phyloP scores from a whole-genome alignment of 306 rosid genomes.

The Cicer pinnatifidum region DNA sequence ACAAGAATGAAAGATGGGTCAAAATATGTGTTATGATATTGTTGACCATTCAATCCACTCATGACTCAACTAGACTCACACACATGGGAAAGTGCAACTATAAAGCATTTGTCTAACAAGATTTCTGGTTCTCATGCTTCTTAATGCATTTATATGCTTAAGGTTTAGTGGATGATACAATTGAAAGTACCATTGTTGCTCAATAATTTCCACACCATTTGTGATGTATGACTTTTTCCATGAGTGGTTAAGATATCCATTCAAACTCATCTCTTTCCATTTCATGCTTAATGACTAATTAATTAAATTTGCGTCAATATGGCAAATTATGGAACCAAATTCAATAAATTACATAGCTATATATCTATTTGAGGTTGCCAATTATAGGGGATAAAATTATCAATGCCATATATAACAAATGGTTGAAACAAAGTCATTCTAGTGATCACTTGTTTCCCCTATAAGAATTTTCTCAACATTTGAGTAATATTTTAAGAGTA shows the following conservation, averaged over 20 bases:
- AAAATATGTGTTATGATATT: slow-evolving; percentile 63
- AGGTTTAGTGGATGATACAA: slow-evolving; percentile 62
- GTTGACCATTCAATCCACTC: slow-evolving; percentile 82
- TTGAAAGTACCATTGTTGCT: slow-evolving; percentile 57
- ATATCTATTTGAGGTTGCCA: not conserved
- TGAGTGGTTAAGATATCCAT: slow-evolving; percentile 30
- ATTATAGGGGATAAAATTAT: not conserved
- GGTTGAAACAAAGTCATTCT: not conserved
- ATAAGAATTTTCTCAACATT: too few species aligned
- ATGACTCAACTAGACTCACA: slow-evolving; percentile 45
- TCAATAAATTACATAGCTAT: not conserved
- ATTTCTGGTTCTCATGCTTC: slow-evolving; percentile 44
- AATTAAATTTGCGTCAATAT: not conserved
- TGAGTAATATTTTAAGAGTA: too few species aligned
- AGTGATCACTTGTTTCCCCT: not conserved
- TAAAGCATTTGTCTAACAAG: slow-evolving; percentile 40
- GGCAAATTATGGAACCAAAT: not conserved
- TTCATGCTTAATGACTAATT: not conserved
- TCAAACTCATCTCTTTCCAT: not conserved
- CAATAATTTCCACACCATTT: slow-evolving; percentile 54
- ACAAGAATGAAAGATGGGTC: slow-evolving; percentile 78
- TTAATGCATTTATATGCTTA: slow-evolving; percentile 41
- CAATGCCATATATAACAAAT: not conserved
- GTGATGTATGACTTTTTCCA: slow-evolving; percentile 49
- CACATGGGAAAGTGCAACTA: slow-evolving; percentile 46